Percentiles rank a stretch among this genome's conserved stretches.
phyloP scores from a whole-genome alignment of 352 stramenopile species.

The Globisporangium camurandrum region DNA sequence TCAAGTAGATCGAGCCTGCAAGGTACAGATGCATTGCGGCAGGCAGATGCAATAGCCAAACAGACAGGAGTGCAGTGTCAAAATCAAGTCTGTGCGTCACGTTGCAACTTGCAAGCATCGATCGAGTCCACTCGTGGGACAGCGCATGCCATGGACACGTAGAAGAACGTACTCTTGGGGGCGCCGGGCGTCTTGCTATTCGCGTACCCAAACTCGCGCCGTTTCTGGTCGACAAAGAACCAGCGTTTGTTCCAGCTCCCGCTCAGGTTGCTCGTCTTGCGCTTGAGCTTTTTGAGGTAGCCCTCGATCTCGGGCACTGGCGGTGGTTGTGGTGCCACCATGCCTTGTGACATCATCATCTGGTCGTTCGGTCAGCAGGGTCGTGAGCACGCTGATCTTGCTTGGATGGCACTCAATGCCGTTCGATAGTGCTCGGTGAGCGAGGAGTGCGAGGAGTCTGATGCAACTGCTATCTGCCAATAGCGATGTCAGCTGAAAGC shows the following conservation, averaged over 20 bases:
- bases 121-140: too few relatives aligned
- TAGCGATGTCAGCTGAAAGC: background rate
- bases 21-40: too few relatives aligned
- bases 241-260: constrained; percentile 83
- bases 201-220: constrained; percentile 69
- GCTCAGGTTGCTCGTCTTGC: constrained; percentile 68
- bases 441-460: background rate
- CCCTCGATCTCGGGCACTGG: constrained; percentile 73
- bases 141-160: too few relatives aligned
- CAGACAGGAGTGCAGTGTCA: too few relatives aligned
- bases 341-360: constrained; percentile 1
- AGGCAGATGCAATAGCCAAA: too few relatives aligned
- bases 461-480: background rate
- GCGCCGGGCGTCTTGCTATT: constrained; percentile 34
- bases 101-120: too few relatives aligned
- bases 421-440: background rate
- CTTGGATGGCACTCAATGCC: background rate
- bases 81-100: too few relatives aligned
- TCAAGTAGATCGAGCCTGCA: constrained; percentile 72
- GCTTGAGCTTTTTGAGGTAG: constrained; percentile 85
- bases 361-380: too few relatives aligned
- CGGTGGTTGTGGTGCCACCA: constrained; percentile 38
- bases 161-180: constrained; percentile 28
- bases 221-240: constrained; percentile 79
- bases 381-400: constrained; percentile 4